These are phyloP conservation scores for Celoporthe dispersa DNA, from an alignment of 2,329 filamentous ascomycete species.

Conservation along the genomic window DNA sequence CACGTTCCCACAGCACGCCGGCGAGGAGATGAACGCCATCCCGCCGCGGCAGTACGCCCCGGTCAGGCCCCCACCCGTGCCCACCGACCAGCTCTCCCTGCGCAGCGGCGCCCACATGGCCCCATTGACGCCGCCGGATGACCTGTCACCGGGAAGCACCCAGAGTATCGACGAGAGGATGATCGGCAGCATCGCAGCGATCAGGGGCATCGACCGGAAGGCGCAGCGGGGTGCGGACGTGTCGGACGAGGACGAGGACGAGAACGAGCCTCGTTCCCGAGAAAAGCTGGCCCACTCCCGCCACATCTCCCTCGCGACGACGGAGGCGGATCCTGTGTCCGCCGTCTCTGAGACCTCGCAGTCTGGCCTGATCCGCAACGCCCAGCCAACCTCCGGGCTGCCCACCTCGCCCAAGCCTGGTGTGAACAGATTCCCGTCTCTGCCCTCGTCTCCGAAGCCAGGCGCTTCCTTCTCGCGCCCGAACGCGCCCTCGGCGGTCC, in stretches of 20 bases:
- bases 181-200: constrained; percentile 42
- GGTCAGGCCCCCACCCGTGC: constrained; percentile 60
- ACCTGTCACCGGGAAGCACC: constrained; percentile 52
- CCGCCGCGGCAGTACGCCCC: constrained; percentile 63
- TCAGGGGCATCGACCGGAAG: constrained; percentile 28
- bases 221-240: constrained; percentile 22
- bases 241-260: constrained; percentile 23
- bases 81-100: constrained; percentile 50
- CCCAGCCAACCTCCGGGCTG: constrained; percentile 43
- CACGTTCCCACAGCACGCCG: constrained; percentile 59
- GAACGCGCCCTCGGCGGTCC: constrained; percentile 58
- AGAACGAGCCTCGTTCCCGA: constrained; percentile 15
- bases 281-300: constrained; percentile 38
- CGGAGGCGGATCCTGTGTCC: constrained; percentile 55
- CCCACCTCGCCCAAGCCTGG: constrained; percentile 56
- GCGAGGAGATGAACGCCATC: constrained; percentile 62
- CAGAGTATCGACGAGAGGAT: constrained; percentile 63
- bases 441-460: constrained; percentile 55
- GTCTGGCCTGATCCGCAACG: constrained; percentile 47
- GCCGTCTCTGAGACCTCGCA: constrained; percentile 57
- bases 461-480: constrained; percentile 52
- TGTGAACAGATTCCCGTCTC: constrained; percentile 43
- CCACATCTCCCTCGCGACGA: constrained; percentile 43
- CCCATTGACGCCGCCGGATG: constrained; percentile 47
- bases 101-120: constrained; percentile 39